Conservation (phyloP, 1,284 basidiomycete genomes). For the Ustilago sp. region DNA sequence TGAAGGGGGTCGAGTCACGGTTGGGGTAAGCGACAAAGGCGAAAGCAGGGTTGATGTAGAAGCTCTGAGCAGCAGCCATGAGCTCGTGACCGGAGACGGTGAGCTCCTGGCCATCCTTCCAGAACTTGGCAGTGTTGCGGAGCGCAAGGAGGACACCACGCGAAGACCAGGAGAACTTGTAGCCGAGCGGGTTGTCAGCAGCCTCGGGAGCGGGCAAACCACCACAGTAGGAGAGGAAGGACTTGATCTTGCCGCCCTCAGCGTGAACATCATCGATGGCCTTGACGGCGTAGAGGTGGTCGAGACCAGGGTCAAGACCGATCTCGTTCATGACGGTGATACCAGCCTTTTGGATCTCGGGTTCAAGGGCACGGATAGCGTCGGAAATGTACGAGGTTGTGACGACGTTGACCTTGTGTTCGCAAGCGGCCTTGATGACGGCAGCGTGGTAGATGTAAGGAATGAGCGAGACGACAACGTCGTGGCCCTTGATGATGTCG, state of each 20-base stretch:
- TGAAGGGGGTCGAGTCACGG: conserved; percentile 91
- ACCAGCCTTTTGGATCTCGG: conserved; percentile 85
- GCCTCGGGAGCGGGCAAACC: conserved; percentile 92
- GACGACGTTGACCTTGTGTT: conserved; percentile 92
- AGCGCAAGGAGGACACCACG: conserved; percentile 94
- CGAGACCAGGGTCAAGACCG: conserved; percentile 95
- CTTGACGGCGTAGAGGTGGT: conserved; percentile 97
- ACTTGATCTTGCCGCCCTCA: conserved; percentile 88
- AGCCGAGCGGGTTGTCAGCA: conserved; percentile 93
- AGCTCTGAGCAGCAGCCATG: conserved; percentile 79
- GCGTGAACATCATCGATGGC: conserved; percentile 93
- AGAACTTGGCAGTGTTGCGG: conserved; percentile 87
- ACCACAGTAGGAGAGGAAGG: conserved; percentile 96
- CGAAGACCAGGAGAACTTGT: conserved; percentile 99
- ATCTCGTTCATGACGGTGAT: conserved; percentile 98
- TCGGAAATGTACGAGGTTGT: conserved; percentile 97
- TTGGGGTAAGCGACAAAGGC: conserved; percentile 98
- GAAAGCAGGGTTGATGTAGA: conserved; percentile 94
- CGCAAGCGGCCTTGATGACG: conserved; percentile 95
- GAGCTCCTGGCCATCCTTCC: conserved; percentile 59
- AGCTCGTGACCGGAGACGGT: conserved; percentile 65
- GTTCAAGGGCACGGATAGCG: conserved; percentile 88
- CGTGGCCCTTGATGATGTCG: conserved; percentile 82
- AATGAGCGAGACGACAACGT: conserved; percentile 95
- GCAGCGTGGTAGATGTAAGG: conserved; percentile 92